Evolutionary conservation across 768 basidiomycete species (phyloP).

Genomic region (Rubroboletus satanas): DNA sequence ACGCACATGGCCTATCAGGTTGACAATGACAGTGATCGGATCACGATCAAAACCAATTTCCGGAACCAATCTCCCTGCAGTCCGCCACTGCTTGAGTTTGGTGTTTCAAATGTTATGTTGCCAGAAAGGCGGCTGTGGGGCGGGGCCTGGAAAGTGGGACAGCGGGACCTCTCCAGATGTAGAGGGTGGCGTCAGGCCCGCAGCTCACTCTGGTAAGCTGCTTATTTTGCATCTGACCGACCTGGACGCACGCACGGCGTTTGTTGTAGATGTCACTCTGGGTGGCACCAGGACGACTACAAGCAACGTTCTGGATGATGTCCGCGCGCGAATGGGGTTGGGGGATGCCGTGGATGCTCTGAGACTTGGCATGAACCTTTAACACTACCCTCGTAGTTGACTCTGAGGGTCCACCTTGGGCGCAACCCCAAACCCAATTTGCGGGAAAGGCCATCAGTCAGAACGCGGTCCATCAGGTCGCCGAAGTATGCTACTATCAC

Average conservation of each 20-base stretch:
- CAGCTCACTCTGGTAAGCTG: neutral
- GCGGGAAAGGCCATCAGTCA: too few relatives aligned
- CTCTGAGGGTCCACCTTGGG: neutral
- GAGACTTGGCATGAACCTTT: neutral
- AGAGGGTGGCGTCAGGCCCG: neutral
- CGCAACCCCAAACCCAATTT: too few relatives aligned
- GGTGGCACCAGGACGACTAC: neutral
- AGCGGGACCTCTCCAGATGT: neutral
- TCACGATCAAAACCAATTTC: neutral
- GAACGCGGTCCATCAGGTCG: too few relatives aligned
- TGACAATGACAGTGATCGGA: too few relatives aligned
- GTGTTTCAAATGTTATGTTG: too few relatives aligned
- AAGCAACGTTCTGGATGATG: neutral
- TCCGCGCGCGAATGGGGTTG: neutral
- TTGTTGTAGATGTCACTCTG: neutral
- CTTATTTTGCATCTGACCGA: neutral
- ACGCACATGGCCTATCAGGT: too few relatives aligned
- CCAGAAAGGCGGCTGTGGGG: neutral
- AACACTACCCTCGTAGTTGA: neutral
- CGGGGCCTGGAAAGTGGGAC: neutral
- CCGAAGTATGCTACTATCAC: too few relatives aligned
- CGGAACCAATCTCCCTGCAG: neutral
- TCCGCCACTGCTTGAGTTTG: neutral
- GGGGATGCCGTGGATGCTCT: neutral
- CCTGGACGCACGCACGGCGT: neutral